Conservation (phyloP, 805 yeast species). For the Candida ipomoeae region DNA sequence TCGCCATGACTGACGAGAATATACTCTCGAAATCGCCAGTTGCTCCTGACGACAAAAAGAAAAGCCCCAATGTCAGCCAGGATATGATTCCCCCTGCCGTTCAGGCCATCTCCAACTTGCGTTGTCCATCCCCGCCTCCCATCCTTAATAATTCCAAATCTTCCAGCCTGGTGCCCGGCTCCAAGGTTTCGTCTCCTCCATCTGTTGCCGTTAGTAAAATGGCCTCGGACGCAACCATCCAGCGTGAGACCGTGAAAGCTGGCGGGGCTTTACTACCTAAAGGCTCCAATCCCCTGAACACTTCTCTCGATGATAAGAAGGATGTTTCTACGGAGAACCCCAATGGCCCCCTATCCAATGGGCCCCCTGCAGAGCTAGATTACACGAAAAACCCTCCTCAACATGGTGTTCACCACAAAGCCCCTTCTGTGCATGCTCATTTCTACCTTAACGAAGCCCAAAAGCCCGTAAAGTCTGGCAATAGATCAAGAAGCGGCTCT, state of each 20-base stretch:
- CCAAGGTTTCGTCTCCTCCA: constrained; percentile 5
- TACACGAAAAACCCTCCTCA: constrained; percentile 28
- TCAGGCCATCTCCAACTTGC: constrained; percentile 52
- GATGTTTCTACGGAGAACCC: not conserved
- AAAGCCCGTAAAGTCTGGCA: constrained; percentile 38
- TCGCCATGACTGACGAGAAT: not conserved
- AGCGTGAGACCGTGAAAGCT: constrained; percentile 37
- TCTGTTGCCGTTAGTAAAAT: not conserved
- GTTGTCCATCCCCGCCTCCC: constrained; percentile 75
- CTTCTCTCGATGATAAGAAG: not conserved
- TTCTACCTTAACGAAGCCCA: constrained; percentile 65
- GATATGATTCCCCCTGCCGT: constrained; percentile 44
- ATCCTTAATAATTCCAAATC: constrained; percentile 36
- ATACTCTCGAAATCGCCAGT: not conserved
- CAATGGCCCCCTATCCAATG: not conserved
- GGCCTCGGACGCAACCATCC: not conserved
- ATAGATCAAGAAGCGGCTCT: constrained; percentile 39
- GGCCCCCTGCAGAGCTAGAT: constrained; percentile 18
- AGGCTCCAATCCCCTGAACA: not conserved
- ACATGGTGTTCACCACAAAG: constrained; percentile 42
- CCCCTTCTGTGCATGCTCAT: constrained; percentile 74
- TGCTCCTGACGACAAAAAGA: not conserved
- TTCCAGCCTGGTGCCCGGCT: constrained; percentile 4
- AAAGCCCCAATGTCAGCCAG: not conserved
- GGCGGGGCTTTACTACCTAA: constrained; percentile 43